phyloP scores from a whole-genome alignment of 345 rosid genomes.

The Aegle marmelos region DNA sequence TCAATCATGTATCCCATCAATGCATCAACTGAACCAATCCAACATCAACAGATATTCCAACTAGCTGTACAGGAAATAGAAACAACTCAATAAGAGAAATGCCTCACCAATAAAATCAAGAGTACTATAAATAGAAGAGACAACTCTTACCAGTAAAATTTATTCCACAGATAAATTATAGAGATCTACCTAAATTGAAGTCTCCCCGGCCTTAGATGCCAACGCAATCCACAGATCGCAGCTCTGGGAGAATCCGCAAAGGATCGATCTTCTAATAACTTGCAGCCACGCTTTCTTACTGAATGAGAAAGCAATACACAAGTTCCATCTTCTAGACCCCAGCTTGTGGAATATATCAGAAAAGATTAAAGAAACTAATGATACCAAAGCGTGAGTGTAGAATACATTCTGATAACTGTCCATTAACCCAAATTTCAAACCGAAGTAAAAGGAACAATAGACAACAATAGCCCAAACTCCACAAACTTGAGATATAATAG shows the following conservation, averaged over 20 bases:
- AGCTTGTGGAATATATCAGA: conserved; percentile 16
- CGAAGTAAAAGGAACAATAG: conserved; percentile 37
- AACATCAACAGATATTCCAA: conserved; percentile 11
- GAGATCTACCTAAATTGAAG: conserved; percentile 37
- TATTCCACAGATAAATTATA: conserved; percentile 8
- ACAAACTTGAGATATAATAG: conserved; percentile 30
- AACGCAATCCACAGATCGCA: conserved; percentile 31
- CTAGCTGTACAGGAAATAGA: not conserved
- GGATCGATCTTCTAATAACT: conserved; percentile 23
- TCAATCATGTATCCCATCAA: conserved; percentile 10
- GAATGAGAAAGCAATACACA: conserved; percentile 21
- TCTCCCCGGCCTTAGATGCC: conserved; percentile 28
- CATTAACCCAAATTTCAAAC: conserved; percentile 38
- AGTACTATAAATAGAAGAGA: not conserved
- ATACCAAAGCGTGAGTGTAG: conserved; percentile 27
- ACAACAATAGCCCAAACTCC: conserved; percentile 38
- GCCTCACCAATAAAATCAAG: conserved; percentile 19
- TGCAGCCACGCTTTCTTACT: conserved; percentile 24
- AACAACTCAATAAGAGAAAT: conserved; percentile 6
- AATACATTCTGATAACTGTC: conserved; percentile 33
- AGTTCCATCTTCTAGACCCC: conserved; percentile 22
- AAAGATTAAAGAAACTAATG: conserved; percentile 19
- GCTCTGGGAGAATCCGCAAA: conserved; percentile 23
- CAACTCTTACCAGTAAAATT: conserved; percentile 1
- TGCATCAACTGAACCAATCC: conserved; percentile 20